Evolutionary conservation across 2,329 filamentous ascomycete genomes (phyloP), one percentile per base, ranked within the genome.

Genomic region (Huntiella decipiens): DNA sequence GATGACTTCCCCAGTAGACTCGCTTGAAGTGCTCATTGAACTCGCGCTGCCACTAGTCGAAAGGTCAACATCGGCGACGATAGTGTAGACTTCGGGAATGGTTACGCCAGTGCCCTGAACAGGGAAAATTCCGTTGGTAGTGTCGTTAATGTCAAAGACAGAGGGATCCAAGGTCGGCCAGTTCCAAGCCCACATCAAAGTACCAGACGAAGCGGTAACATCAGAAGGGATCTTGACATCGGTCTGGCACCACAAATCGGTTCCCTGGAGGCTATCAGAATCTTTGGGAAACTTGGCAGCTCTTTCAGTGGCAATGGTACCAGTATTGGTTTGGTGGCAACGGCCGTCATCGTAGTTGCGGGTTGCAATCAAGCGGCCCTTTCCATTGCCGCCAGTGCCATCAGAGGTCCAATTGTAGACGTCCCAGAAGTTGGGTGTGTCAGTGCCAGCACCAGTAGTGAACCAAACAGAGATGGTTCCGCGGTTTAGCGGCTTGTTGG

Each of bases 101-200:
- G 5, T 16, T 12, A 56, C 48, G 17, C 48, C 47, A 31, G 50
- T 49, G 17, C 53, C 52, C 8, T 49, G 48, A 5, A 47, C 48
- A 4, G 63, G 61, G 48, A 61, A 68, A 47, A 60, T 58, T 13
- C 33, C 15, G 22, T 66, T 63, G 51, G 61, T 52, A 50, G 56
- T 57, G 40, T 61, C 64, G 15, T 55, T 57, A 12, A 60, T 57
- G 33, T 61, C 53, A 52, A 70, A 61, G 50, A 59, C 62, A 51
- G 58, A 60, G 35, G 56, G 54, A 54, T 64, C 61, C 56, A 75
- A 66, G 11, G 74, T 78, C 2, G 80, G 79, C 84, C 86, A 98
- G 60, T 93, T 81, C 91, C 91, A 96, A 39, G 95, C 79, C 88
- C 88, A 96, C 67, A 94, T 93, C 44, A 94, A 63, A 3, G 85